Conservation (phyloP, 2,329 filamentous ascomycete genomes). For the Exophiala spinifera region DNA sequence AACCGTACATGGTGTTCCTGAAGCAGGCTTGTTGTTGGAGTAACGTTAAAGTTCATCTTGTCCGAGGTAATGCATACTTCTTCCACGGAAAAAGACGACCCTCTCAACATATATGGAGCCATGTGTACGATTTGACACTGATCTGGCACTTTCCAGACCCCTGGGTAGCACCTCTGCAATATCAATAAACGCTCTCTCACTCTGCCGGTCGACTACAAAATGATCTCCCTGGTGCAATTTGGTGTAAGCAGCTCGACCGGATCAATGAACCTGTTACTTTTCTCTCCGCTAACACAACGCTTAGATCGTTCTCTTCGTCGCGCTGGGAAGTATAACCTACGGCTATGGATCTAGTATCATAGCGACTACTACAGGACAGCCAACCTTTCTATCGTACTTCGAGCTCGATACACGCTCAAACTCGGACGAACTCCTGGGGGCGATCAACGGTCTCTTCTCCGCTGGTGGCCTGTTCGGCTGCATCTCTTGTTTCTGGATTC, state of each 20-base stretch:
- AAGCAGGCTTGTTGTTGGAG: too few relatives aligned
- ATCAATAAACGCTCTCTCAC: not conserved
- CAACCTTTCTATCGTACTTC: conserved; percentile 44
- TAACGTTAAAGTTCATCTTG: too few relatives aligned
- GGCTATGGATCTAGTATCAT: conserved; percentile 12
- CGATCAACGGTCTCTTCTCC: conserved; percentile 1
- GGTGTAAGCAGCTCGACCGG: not conserved
- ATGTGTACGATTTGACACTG: too few relatives aligned
- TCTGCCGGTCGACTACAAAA: not conserved
- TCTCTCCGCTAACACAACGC: not conserved
- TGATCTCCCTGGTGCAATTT: not conserved
- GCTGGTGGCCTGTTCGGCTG: conserved; percentile 1
- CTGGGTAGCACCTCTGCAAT: too few relatives aligned
- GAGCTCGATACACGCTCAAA: conserved; percentile 37
- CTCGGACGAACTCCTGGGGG: conserved; percentile 39
- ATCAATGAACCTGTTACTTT: not conserved
- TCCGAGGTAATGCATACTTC: too few relatives aligned
- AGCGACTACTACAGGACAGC: conserved; percentile 35
- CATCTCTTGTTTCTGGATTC: conserved; percentile 29
- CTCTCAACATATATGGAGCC: too few relatives aligned
- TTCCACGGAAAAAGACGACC: too few relatives aligned
- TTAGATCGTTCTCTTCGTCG: conserved; percentile 6
- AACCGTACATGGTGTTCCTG: too few relatives aligned
- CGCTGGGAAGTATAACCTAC: conserved; percentile 9
- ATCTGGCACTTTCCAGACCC: too few relatives aligned